These are phyloP conservation scores for Verticillium isaacii DNA, from an alignment of 2,329 filamentous ascomycete genomes.

Conservation along the genomic window DNA sequence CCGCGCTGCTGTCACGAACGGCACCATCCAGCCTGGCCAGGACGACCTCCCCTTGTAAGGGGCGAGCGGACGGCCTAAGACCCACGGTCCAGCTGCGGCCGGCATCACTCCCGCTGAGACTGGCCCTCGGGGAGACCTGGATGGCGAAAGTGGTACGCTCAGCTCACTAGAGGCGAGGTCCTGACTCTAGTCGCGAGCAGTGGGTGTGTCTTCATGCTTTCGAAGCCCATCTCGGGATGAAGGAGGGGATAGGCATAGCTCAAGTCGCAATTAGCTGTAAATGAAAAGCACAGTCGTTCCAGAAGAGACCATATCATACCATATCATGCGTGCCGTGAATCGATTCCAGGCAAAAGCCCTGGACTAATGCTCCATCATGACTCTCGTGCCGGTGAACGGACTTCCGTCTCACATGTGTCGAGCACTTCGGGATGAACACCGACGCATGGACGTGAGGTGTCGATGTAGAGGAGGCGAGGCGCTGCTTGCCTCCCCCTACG, in stretches of 20 bases:
- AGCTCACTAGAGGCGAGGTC: not conserved
- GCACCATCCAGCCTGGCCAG: conserved; percentile 54
- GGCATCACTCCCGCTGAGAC: not conserved
- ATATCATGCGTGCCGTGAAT: not conserved
- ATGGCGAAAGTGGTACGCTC: not conserved
- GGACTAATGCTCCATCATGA: not conserved
- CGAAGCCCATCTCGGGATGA: not conserved
- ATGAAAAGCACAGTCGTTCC: not conserved
- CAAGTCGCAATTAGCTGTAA: not conserved
- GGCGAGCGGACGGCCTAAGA: not conserved
- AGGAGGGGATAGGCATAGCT: not conserved
- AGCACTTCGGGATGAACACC: not conserved
- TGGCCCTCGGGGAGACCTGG: not conserved
- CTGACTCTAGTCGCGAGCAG: not conserved
- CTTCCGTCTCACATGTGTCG: not conserved
- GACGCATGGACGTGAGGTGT: not conserved
- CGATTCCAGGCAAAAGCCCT: not conserved
- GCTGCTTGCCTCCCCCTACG: not conserved
- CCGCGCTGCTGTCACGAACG: conserved; percentile 54
- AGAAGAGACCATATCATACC: not conserved
- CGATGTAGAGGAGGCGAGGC: not conserved
- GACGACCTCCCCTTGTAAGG: conserved; percentile 14
- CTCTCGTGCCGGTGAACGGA: not conserved
- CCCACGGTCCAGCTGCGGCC: not conserved
- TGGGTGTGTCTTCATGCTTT: not conserved